Evolutionary conservation across 805 yeast genomes (phyloP).

Genomic region (Starmerella apis): DNA sequence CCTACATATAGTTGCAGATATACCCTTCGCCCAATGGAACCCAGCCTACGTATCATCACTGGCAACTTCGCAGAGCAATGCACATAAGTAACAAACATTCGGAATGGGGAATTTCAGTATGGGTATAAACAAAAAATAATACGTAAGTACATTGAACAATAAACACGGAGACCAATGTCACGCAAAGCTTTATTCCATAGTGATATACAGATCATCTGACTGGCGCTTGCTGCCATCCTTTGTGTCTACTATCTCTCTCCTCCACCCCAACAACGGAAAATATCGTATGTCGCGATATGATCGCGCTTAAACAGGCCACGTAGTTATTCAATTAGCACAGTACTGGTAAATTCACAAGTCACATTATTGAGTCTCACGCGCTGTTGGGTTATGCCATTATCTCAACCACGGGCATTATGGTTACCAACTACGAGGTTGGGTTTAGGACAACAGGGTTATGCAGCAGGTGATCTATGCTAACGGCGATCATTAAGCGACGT

Average conservation of each 20-base stretch:
- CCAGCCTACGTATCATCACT: not conserved
- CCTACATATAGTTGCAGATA: slow-evolving; percentile 2
- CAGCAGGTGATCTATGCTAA: not conserved
- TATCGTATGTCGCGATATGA: not conserved
- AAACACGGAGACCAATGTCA: no score
- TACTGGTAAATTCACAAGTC: not conserved
- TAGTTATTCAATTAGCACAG: not conserved
- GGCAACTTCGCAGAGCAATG: no score
- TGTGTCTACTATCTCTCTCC: no score
- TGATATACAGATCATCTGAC: not conserved
- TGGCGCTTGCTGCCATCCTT: not conserved
- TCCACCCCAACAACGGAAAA: not conserved
- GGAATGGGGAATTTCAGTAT: no score
- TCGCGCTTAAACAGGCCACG: not conserved
- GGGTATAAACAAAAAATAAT: no score
- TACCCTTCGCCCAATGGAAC: not conserved
- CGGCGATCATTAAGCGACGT: slow-evolving; percentile 8
- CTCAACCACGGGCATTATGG: not conserved
- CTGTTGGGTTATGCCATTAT: not conserved
- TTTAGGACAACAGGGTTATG: not conserved
- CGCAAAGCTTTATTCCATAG: no score
- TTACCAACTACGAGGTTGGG: not conserved
- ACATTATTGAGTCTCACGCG: no score
- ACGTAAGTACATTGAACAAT: no score
- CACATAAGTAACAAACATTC: no score